phyloP scores from a whole-genome alignment of 2,329 filamentous ascomycete species.

The Clarireedia sp. region DNA sequence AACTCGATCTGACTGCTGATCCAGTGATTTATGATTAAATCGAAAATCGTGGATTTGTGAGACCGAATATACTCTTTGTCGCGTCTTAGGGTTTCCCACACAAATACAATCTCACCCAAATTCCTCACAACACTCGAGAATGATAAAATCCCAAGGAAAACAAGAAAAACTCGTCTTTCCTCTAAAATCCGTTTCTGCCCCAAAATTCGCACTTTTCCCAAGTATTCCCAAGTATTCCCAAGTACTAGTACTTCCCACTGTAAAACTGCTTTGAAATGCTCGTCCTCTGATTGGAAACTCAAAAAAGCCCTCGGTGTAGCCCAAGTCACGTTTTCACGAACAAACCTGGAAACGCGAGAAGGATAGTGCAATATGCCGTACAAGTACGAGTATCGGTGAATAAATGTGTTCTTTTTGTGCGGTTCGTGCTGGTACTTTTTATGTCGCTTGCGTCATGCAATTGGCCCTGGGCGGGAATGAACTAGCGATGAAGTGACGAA shows the following conservation, averaged over 20 bases:
- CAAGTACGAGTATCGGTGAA: too few relatives aligned
- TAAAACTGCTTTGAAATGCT: constrained; percentile 6
- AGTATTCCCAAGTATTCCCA: not conserved
- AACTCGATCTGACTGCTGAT: constrained; percentile 7
- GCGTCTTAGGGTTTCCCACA: too few relatives aligned
- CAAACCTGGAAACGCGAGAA: too few relatives aligned
- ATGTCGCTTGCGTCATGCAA: too few relatives aligned
- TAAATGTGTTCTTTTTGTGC: too few relatives aligned
- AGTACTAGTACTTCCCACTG: not conserved
- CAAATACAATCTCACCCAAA: not conserved
- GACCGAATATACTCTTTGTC: not conserved
- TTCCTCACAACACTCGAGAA: not conserved
- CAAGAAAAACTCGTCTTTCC: not conserved
- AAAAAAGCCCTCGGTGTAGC: not conserved
- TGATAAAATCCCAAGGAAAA: not conserved
- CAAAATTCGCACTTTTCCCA: not conserved
- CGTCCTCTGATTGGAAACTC: constrained; percentile 1
- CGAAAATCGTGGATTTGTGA: not conserved
- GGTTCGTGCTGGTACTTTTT: too few relatives aligned
- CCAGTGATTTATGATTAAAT: not conserved
- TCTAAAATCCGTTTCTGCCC: not conserved
- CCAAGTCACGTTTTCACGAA: too few relatives aligned
- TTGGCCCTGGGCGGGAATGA: too few relatives aligned
- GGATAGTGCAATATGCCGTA: too few relatives aligned
- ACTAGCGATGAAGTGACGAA: too few relatives aligned